A percentile compares a stretch with the other conserved stretches of the same genome.
Evolutionary conservation across 78 protist genomes (phyloP).

Genomic region (Salpingoeca rosetta): DNA sequence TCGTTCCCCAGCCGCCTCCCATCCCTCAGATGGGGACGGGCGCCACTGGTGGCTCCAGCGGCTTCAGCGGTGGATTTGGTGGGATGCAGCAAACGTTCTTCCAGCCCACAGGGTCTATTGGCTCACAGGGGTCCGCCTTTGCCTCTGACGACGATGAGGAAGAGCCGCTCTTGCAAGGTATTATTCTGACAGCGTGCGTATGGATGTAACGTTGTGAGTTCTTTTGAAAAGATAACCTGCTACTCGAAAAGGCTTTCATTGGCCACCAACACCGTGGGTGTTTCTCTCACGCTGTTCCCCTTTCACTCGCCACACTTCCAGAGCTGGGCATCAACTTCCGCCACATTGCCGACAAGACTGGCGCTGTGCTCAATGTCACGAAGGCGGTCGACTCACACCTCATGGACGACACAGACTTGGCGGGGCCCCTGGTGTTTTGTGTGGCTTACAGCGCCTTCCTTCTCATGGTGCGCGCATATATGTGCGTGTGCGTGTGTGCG

Average conservation of each 20-base stretch:
- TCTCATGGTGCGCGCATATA: conserved; percentile 66
- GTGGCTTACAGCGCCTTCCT: conserved; percentile 60
- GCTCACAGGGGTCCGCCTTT: no score
- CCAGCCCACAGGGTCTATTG: no score
- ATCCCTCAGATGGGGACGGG: no score
- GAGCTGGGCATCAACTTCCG: conserved; percentile 71
- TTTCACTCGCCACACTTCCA: no score
- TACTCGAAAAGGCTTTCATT: neutral
- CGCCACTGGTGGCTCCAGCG: no score
- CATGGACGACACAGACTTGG: conserved; percentile 81
- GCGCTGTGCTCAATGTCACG: conserved; percentile 60
- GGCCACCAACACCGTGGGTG: neutral
- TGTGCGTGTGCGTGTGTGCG: no score
- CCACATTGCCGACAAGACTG: conserved; percentile 37
- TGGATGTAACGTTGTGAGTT: neutral
- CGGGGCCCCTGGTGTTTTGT: conserved; percentile 84
- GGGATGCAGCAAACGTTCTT: no score
- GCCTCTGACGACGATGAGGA: conserved; percentile 9
- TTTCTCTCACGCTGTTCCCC: conserved; percentile 3
- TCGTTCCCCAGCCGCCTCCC: no score
- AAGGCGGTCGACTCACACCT: conserved; percentile 43
- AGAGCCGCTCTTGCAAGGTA: conserved; percentile 15
- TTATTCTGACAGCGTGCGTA: neutral
- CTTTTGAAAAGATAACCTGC: no score
- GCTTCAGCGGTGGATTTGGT: no score